Evolutionary conservation across 352 stramenopile genomes (phyloP), one percentile per base, ranked within the genome.

Genomic region (Albugo candida): DNA sequence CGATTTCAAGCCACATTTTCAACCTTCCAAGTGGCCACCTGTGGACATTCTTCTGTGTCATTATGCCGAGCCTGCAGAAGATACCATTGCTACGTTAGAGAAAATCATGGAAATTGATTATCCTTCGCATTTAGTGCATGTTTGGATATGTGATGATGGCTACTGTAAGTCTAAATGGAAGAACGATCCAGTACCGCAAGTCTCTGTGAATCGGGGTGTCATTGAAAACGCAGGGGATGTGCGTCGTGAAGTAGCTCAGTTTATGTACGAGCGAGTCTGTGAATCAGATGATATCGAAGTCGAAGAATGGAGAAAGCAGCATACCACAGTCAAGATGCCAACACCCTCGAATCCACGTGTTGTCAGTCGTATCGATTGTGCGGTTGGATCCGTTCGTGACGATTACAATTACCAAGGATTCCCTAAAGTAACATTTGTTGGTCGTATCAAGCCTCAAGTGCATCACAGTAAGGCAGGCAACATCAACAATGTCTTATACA

Each of bases 401-500:
- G 67, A 83, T 53, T 83, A 81, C 57, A 53, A 69, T 43, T 83
- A 82, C 58, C 65, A 64, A 8, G 65, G 67, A 0, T 63, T 69
- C 21, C 70, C 67, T 13, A 74, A 74, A 47, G 62, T 82, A 20
- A 78, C 67, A 34, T 82, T 79, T 43, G 58, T 70, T 0, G 67
- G 70, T 13, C 67, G 70, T 36, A 77, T 82, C 59, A 82, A 80
- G 48, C 67, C 70, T 13, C 67, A 64, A 31, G 64, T 79, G 11
- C 73, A 86, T 55, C 73, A 86, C 59, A 70, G 58, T 24, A 86
- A 86, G 52, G 73, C 73, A 13, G 73, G 70, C 11, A 86, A 86
- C 59, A 81, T 83, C 51, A 86, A 86, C 65, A 83, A 86, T 43
- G 68, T 79, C 35, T 55, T 86, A 5, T 81, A 83, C 64, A 83